Conservation (phyloP, 495 filamentous ascomycete genomes). For the Hypoxylon rickii region DNA sequence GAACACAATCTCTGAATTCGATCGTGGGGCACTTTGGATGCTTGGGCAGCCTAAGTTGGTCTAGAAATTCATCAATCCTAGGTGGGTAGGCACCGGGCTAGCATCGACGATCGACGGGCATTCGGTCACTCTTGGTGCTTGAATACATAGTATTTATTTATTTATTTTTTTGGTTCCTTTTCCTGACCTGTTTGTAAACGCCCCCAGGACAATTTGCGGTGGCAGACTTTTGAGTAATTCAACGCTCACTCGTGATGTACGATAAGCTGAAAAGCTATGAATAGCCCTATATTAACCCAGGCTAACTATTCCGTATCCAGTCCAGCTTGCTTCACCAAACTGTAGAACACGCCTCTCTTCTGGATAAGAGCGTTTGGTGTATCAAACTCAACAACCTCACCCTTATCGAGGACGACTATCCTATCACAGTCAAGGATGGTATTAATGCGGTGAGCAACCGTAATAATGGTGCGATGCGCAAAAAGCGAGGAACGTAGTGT, state of each 20-base stretch:
- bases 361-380: conserved; percentile 49
- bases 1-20: too few species aligned
- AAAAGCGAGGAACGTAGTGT: conserved; percentile 70
- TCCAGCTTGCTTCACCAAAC: conserved; percentile 54
- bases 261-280: conserved; percentile 8
- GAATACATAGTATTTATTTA: too few species aligned
- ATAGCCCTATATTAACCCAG: not conserved
- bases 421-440: conserved; percentile 93
- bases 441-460: conserved; percentile 96
- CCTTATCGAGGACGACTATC: conserved; percentile 75
- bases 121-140: too few species aligned
- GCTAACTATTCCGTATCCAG: conserved; percentile 41
- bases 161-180: too few species aligned
- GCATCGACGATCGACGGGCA: too few species aligned
- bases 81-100: too few species aligned
- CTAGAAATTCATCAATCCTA: too few species aligned
- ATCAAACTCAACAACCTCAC: conserved; percentile 55
- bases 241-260: conserved; percentile 10
- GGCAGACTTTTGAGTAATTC: conserved; percentile 5
- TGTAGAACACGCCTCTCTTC: conserved; percentile 50
- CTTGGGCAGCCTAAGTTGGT: too few species aligned
- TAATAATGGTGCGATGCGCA: conserved; percentile 92
- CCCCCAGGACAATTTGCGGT: too few species aligned
- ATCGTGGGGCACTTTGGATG: too few species aligned
- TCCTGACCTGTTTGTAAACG: too few species aligned